These are phyloP conservation scores for Colletotrichum orbiculare DNA, from an alignment of 2,329 filamentous ascomycete species.

Conservation along the genomic window DNA sequence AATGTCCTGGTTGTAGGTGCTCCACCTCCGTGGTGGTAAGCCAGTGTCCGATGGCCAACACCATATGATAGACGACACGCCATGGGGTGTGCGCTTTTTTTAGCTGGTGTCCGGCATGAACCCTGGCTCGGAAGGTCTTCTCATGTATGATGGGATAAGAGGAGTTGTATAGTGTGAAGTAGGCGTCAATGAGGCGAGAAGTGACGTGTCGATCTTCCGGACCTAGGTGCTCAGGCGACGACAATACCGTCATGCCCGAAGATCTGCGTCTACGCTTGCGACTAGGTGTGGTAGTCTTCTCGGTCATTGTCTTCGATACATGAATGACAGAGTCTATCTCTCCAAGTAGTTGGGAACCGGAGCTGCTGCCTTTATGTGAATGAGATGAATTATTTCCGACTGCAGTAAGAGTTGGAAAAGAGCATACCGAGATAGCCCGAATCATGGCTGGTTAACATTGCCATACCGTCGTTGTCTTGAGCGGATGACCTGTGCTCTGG, in stretches of 20 bases:
- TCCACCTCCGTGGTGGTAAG: constrained; percentile 40
- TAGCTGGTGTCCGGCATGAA: constrained; percentile 31
- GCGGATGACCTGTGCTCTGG: constrained; percentile 24
- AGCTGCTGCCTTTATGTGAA: constrained; percentile 40
- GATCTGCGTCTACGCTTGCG: constrained; percentile 17
- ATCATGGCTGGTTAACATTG: constrained; percentile 38
- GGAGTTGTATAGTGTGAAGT: constrained; percentile 57
- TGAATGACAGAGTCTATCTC: constrained; percentile 38
- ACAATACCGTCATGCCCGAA: constrained; percentile 3
- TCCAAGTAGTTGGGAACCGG: constrained; percentile 42
- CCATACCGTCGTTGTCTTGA: constrained; percentile 42
- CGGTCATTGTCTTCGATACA: background rate
- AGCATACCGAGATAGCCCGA: constrained; percentile 42
- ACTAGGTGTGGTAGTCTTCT: background rate
- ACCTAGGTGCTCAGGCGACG: constrained; percentile 18
- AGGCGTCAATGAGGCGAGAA: constrained; percentile 49
- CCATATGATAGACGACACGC: constrained; percentile 44
- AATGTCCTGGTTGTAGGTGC: constrained; percentile 38
- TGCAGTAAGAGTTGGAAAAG: background rate
- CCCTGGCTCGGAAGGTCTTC: constrained; percentile 54
- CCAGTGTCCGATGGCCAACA: constrained; percentile 52
- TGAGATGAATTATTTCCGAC: background rate
- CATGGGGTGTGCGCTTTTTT: constrained; percentile 27
- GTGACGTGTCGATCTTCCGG: constrained; percentile 31
- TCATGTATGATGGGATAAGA: constrained; percentile 60